Evolutionary conservation across 2,329 filamentous ascomycete species (phyloP), one percentile per base, ranked within the genome.

Genomic region (Penicillium paneum): DNA sequence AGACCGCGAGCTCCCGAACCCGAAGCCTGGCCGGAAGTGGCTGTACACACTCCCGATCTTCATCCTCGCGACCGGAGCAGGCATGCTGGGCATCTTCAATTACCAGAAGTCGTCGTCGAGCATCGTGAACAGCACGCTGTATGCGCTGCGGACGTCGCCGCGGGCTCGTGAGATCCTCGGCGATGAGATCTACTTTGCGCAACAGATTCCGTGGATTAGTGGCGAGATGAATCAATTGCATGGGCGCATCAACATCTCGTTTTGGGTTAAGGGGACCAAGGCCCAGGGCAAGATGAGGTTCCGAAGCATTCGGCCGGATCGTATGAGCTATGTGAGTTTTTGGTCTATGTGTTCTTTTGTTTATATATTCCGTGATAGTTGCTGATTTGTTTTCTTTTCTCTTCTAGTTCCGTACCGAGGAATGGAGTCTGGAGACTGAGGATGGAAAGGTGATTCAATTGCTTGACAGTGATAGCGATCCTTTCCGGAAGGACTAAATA

Each of bases 41-140:
- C 71, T 80, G 52, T 83, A 83, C 64, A 91, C 90, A 1, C 75
- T 96, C 32, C 93, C 93, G 50, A 77, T 96, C 71, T 97, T 97
- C 81, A 71, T 88, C 49, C 74, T 83, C 59, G 78, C 90, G 59
- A 84, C 96, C 64, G 82, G 83, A 45, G 79, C 81, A 52, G 88
- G 87, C 62, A 86, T 87, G 62, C 78, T 95, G 56, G 90, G 88
- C 64, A 97, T 99, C 74, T 97, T 99, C 88, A 99, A 99, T 82
- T 97, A 99, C 83, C 93, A 99, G 74, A 97, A 97, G 74, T 85
- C 87, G 54, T 91, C 89, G n/a, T 91, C 86, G 26, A 89, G 89
- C 51, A 83, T 93, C 29, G 89, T 97, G n/a, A 85, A 85, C 52
- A 90, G 89, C 52, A 94, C 91, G 5, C 83, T 99, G 28, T 99